Evolutionary conservation across 1,284 basidiomycete species (phyloP), one percentile per base, ranked within the genome.

Genomic region (Vanrija humicola): DNA sequence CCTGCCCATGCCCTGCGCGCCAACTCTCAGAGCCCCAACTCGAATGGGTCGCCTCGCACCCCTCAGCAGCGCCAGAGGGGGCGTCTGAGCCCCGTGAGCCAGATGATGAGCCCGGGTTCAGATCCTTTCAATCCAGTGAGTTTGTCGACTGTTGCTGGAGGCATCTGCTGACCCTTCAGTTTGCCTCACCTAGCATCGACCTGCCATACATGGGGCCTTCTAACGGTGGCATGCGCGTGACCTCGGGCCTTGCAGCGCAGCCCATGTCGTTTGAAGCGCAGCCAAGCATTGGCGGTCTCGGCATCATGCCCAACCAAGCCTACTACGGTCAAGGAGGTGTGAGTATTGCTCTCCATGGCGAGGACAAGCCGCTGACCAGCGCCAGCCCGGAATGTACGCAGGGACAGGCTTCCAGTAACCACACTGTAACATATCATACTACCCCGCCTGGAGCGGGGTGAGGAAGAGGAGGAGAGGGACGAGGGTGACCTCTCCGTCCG

Each of bases 71-170:
- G 62, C 38, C 25, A 63, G 19, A 51, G 65, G 18, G 70, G 69
- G 8, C 65, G 69, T 14, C 62, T 70, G 58, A 70, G 66, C 43
- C 72, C 71, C 9, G 68, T 65, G 42, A 62, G 62, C 23, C 68
- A 70, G 47, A 70, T 77, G 69, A 72, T 76, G 68, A 68, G 64
- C 55, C 75, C 75, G 9, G 72, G 63, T 16, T 74, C 72, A n/a
- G 75, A 77, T 59, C 75, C 75, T 14, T 77, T 76, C 65, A 77
- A 77, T 59, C 75, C 75, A 8, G 73, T 76, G 52, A 65, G 72
- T 66, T 5, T 7, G 48, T 10, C 14, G 34, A 8, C 34, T 10
- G 2, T 12, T 12, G n/a, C 34, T 14, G 2, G 9, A 5, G 34
- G 4, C 3, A 12, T 29, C 14, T 18, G 40, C 54, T 55, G 23